Base-by-base conservation (phyloP, 495 filamentous ascomycete species). In the Chaetomium cochliodes region DNA sequence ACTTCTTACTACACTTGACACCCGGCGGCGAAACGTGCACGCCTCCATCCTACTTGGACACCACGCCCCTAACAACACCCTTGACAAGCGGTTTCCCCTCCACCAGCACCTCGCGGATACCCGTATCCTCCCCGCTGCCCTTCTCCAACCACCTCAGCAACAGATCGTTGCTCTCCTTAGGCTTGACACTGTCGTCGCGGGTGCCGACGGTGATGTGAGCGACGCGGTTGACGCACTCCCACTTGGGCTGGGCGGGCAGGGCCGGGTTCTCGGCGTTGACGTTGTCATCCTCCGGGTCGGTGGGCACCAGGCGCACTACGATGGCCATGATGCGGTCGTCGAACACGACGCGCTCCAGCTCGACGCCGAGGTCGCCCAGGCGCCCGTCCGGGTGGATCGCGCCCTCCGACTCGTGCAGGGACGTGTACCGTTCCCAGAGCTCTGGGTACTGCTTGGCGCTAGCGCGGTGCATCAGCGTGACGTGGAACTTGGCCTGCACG, bases 151-250 rank as follows among this genome's bases (percentile, higher is more conserved):
- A 97, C 50, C 81, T 75, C 64, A 79, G 74, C 58, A 98, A 75
- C 71, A 98, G 71, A 64, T 91, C 88, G 69, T 98, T 98, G 69
- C 92, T 93, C 79, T 98, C 93, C 79, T 89, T 91, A 2, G 94
- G 94, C 77, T 97, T 97, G 66, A 98, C 85, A 8, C 78, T 69
- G 60, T 79, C 76, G 61, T 82, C 77, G 25, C 85, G 84, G 1
- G 94, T 98, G 3, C 94, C 94, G 20, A 97, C 82, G 2, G 94
- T 98, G 54, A 98, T 82, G 74, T 98, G 94, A 18, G 91, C 85
- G n/a, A 93, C 81, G 30, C 78, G 71, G 72, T 98, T 98, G 15
- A 85, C 82, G 54, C 86, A 93, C 46, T 87, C 78, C 81, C 90
- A 91, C 58, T 74, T 70, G 2, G 71, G 71, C 60, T 58, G 30